Evolutionary conservation across 2,329 filamentous ascomycete genomes (phyloP).

Genomic region (Venturiaceae sp.): DNA sequence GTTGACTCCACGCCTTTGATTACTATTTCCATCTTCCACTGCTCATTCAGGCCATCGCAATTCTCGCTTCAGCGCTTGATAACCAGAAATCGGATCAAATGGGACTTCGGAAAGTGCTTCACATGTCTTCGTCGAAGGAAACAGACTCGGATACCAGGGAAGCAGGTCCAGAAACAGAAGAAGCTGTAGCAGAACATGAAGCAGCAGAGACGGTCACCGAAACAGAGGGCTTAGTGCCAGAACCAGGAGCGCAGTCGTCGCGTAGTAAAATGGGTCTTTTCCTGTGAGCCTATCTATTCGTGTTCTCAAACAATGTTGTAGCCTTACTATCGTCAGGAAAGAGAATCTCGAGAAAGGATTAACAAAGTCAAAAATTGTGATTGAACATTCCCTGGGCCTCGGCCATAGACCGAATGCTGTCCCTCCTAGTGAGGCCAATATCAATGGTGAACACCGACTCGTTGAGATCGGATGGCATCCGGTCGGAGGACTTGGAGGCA

Average conservation of each 20-base stretch:
- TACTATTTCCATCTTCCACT: too few relatives aligned
- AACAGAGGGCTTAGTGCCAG: neutral
- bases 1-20: neutral
- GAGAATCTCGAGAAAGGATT: conserved; percentile 1
- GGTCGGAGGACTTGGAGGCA: conserved; percentile 45
- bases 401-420: conserved; percentile 36
- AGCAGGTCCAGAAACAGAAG: neutral
- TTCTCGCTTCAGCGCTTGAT: neutral
- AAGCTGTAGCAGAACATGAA: neutral
- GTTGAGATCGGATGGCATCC: conserved; percentile 51
- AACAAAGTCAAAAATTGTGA: conserved; percentile 26
- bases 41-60: too few relatives aligned
- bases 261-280: neutral
- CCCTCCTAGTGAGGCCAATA: conserved; percentile 27
- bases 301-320: neutral
- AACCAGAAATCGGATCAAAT: neutral
- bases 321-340: conserved; percentile 1
- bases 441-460: conserved; percentile 26
- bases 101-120: neutral
- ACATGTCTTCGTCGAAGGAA: neutral
- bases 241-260: neutral
- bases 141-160: neutral
- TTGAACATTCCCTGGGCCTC: conserved; percentile 36
- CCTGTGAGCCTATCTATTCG: neutral
- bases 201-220: neutral